Percentiles rank a stretch among this genome's conserved stretches.
Evolutionary conservation across 139 green algal species (phyloP).

Genomic region (Chlamydomonas sp.): DNA sequence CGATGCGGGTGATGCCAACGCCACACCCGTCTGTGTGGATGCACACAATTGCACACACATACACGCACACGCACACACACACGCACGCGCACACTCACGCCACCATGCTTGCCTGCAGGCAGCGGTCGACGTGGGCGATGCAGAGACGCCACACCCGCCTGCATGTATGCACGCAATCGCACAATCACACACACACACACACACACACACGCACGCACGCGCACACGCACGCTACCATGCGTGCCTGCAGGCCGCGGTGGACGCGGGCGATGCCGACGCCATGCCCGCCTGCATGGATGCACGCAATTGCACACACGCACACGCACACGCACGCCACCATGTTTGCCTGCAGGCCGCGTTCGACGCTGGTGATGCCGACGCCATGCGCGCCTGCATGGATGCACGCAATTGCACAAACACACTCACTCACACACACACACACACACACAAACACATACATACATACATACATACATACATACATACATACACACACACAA

Average conservation of each 20-base stretch:
- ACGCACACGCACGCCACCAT: neutral
- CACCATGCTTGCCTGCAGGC: neutral
- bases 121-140: too few relatives aligned
- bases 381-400: neutral
- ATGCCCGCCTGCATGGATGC: neutral
- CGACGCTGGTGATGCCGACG: neutral
- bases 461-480: neutral
- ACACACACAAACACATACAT: neutral
- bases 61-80: neutral
- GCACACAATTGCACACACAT: conserved; percentile 1
- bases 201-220: neutral
- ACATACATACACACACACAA: too few relatives aligned
- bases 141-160: too few relatives aligned
- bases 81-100: neutral
- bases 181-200: neutral
- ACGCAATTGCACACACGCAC: neutral
- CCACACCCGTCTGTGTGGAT: neutral
- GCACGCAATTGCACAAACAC: neutral
- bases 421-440: neutral
- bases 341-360: neutral
- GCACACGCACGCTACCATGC: neutral
- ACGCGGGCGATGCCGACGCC: too few relatives aligned
- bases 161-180: neutral
- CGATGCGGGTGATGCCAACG: neutral
- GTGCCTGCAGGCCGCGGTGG: neutral